Percentiles rank a stretch among this genome's conserved stretches.
phyloP scores from a whole-genome alignment of 495 filamentous ascomycete species.

The Penicillium turbatum region DNA sequence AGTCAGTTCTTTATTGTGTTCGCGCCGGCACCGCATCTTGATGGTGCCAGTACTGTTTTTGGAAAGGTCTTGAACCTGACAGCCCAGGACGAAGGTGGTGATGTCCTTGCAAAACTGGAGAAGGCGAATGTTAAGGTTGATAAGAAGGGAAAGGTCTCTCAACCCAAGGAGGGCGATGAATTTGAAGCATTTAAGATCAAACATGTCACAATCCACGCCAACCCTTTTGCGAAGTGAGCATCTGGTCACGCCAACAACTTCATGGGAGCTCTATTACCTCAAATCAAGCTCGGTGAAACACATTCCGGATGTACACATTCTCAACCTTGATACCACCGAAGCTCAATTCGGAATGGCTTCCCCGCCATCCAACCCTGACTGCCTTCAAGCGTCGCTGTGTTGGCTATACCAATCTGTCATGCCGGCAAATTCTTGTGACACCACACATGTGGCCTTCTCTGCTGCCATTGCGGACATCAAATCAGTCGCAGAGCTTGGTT shows the following conservation, averaged over 20 bases:
- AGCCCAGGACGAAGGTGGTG: constrained; percentile 41
- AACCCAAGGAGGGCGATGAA: constrained; percentile 47
- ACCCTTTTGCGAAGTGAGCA: constrained; percentile 73
- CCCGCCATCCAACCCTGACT: neutral
- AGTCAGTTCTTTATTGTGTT: constrained; percentile 93
- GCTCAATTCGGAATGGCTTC: neutral
- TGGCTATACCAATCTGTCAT: neutral
- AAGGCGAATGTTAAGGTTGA: constrained; percentile 79
- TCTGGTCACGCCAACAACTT: neutral
- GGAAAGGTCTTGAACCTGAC: constrained; percentile 64
- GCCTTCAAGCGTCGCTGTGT: neutral
- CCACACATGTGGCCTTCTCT: neutral
- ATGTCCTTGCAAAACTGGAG: constrained; percentile 58
- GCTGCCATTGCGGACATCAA: neutral
- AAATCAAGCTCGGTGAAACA: neutral
- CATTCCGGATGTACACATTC: neutral
- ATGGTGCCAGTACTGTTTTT: constrained; percentile 92
- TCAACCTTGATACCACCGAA: no score
- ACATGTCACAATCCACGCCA: constrained; percentile 84
- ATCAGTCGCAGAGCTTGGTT: no score
- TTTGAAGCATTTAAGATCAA: constrained; percentile 62
- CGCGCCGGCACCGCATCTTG: constrained; percentile 82
- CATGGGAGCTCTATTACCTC: neutral
- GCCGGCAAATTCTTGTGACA: neutral
- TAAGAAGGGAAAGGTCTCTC: constrained; percentile 74